Evolutionary conservation across 768 basidiomycete genomes (phyloP).

Genomic region (Lentinus brumalis): DNA sequence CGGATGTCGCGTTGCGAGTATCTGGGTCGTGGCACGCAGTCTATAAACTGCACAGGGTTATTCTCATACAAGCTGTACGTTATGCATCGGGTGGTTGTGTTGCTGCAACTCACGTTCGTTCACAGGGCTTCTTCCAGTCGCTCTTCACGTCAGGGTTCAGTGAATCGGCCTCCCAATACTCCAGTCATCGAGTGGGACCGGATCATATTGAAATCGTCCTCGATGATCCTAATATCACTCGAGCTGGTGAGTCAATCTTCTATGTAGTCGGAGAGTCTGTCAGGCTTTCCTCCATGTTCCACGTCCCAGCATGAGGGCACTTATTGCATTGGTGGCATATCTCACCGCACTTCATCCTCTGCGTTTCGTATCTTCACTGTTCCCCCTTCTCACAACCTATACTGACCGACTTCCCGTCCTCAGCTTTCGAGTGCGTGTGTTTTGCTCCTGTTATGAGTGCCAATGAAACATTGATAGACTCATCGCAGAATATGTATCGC

Average conservation of each 20-base stretch:
- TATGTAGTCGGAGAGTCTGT: background rate
- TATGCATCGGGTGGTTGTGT: background rate
- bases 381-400: background rate
- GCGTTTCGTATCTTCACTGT: background rate
- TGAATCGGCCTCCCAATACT: slow-evolving; percentile 48
- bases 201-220: slow-evolving; percentile 72
- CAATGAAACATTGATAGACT: slow-evolving; percentile 5
- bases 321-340: background rate
- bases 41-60: slow-evolving; percentile 81
- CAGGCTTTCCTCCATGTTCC: background rate
- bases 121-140: slow-evolving; percentile 83
- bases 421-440: slow-evolving; percentile 84
- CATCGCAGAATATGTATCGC: slow-evolving; percentile 74
- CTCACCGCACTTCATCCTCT: background rate
- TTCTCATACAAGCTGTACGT: slow-evolving; percentile 85
- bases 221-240: slow-evolving; percentile 86
- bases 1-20: slow-evolving; percentile 78
- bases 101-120: slow-evolving; percentile 4
- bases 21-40: slow-evolving; percentile 67
- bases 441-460: background rate
- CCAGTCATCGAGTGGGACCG: slow-evolving; percentile 28
- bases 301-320: background rate
- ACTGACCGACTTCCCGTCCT: background rate
- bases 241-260: slow-evolving; percentile 60
- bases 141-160: slow-evolving; percentile 82